These are phyloP conservation scores for Limnomonas spitsbergensis DNA, from an alignment of 139 green algal genomes.

Conservation along the genomic window DNA sequence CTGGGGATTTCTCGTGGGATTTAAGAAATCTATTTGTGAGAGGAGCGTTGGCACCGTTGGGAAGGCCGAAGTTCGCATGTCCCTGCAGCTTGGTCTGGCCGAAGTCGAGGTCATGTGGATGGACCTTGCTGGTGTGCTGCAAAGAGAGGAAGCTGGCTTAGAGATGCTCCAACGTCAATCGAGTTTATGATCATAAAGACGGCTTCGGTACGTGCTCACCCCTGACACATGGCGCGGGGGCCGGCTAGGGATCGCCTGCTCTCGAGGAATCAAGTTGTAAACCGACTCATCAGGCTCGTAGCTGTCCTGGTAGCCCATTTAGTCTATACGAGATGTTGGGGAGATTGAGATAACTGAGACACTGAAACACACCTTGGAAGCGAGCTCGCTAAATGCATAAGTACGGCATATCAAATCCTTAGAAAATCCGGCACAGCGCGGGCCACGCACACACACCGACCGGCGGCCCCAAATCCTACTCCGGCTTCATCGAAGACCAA, in stretches of 20 bases:
- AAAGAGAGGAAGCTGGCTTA: neutral
- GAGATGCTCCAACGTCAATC: neutral
- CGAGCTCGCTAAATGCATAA: too few relatives aligned
- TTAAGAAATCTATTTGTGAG: constrained; percentile 39
- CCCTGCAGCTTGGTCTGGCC: constrained; percentile 15
- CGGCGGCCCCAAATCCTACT: too few relatives aligned
- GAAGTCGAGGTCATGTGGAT: constrained; percentile 32
- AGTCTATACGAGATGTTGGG: too few relatives aligned
- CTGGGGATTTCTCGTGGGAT: constrained; percentile 60
- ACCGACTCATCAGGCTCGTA: neutral
- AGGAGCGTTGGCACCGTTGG: constrained; percentile 41
- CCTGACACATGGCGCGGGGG: neutral
- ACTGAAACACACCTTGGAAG: too few relatives aligned
- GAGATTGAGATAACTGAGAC: too few relatives aligned
- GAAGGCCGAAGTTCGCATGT: constrained; percentile 40
- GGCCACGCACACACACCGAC: too few relatives aligned
- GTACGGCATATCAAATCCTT: too few relatives aligned
- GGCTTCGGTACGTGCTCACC: neutral
- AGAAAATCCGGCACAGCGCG: too few relatives aligned
- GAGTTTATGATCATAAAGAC: neutral
- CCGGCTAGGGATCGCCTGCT: neutral
- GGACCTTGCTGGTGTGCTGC: constrained; percentile 10
- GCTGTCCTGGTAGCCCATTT: too few relatives aligned
- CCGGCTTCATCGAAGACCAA: too few relatives aligned
- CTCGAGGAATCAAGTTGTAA: constrained; percentile 5